These are phyloP conservation scores for Botryobasidium botryosum DNA, from an alignment of 768 basidiomycete species.

Conservation along the genomic window DNA sequence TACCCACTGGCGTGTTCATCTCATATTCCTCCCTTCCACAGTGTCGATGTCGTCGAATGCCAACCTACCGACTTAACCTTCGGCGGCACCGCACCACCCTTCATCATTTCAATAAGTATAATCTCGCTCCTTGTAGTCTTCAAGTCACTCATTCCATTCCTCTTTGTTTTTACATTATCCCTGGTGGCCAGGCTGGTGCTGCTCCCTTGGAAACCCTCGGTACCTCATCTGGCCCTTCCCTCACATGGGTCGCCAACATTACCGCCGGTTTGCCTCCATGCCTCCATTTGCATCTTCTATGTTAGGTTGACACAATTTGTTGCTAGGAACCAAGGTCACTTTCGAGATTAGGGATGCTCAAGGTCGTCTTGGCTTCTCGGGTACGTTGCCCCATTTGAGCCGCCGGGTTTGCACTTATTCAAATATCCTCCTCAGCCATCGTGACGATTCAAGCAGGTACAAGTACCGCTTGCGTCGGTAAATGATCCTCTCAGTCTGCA, in stretches of 20 bases:
- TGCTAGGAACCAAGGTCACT: conserved; percentile 16
- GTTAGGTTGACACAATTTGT: neutral
- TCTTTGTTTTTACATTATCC: conserved; percentile 13
- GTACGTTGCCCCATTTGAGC: neutral
- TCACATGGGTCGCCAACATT: conserved; percentile 15
- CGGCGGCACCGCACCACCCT: conserved; percentile 7
- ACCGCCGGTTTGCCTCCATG: conserved; percentile 9
- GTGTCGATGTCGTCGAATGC: neutral
- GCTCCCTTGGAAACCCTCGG: conserved; percentile 14
- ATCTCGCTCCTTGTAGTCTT: neutral
- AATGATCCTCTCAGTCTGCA: neutral
- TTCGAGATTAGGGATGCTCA: conserved; percentile 18
- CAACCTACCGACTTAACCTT: conserved; percentile 4
- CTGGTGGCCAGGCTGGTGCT: conserved; percentile 14
- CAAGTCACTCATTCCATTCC: too few species aligned
- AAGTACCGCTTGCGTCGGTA: conserved; percentile 4
- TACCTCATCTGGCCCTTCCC: conserved; percentile 2
- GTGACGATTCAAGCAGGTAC: conserved; percentile 3
- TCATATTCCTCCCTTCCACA: neutral
- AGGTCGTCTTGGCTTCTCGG: conserved; percentile 14
- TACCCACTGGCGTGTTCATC: neutral
- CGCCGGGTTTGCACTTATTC: neutral
- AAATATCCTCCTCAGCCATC: neutral
- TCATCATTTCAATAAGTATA: conserved; percentile 6
- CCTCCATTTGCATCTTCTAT: too few species aligned